Base-by-base conservation (phyloP, 345 rosid species). In the Psidium friedrichsthalianum region DNA sequence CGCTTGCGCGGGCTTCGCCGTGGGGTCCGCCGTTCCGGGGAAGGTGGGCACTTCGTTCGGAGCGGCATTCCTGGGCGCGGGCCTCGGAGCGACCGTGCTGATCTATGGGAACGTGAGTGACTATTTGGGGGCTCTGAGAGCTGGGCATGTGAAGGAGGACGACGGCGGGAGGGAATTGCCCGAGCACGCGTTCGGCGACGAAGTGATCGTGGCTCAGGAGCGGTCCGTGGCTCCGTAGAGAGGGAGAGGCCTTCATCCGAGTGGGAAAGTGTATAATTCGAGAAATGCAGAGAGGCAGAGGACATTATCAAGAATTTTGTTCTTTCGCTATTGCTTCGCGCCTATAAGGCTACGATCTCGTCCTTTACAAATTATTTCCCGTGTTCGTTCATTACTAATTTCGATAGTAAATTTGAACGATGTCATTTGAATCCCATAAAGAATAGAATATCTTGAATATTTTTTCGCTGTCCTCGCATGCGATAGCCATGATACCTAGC, bases 81-180 rank as follows among this genome's bases (percentile, higher is more conserved):
- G 5, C 5, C 56, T 44, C 2, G 89, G 89, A 11, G 56, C 74
- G 3, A 61, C 3, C 51, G 76, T 49, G 15, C 58, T 87, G 83
- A 82, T 87, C 11, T 87, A 6, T 25, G 85, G 89, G 76, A 87
- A 85, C 42, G 85, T 87, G 64, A 87, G 86, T 20, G 88, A 87
- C 40, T n/a, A 40, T n/a, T 74, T 27, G 56, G 88, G 85, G 27
- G 85, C 88, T 2, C 1, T 82, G 82, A 82, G 61, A 15, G 86
- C 88, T 11, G 88, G 86, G 49, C 49, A 81, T 47, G 84, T 84
- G 84, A 24, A 20, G 76, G 88, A 59, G 80, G 82, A 74, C 52
- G 49, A 44, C 11, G 44, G 59, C 9, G 59, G 57, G 84, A 82
- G 44, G 84, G 56, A 40, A 5, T 29, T 82, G 58, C 83, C 83